phyloP scores from a whole-genome alignment of 352 stramenopile species.

The Phytophthora cryptogea region DNA sequence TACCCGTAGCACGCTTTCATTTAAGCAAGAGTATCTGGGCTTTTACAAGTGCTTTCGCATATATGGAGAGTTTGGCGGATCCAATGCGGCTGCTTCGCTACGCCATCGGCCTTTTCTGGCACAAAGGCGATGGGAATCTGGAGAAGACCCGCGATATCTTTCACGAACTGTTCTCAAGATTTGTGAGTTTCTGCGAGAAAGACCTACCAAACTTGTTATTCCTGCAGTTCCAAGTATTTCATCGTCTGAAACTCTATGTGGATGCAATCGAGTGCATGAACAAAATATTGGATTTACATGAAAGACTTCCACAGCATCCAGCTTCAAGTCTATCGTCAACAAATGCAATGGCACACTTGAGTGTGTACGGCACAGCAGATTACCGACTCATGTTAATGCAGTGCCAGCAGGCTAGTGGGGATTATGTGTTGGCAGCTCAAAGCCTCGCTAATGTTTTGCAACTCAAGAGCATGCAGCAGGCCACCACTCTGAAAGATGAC shows the following conservation, averaged over 20 bases:
- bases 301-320: neutral
- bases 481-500: conserved; percentile 43
- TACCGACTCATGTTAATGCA: conserved; percentile 74
- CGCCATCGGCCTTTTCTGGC: conserved; percentile 66
- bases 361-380: conserved; percentile 44
- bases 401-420: conserved; percentile 60
- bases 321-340: conserved; percentile 3
- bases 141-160: conserved; percentile 65
- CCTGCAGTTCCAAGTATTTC: conserved; percentile 67
- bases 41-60: conserved; percentile 65
- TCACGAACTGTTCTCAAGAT: conserved; percentile 55
- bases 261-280: conserved; percentile 60
- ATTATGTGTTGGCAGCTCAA: conserved; percentile 55
- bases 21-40: conserved; percentile 53
- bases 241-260: conserved; percentile 50
- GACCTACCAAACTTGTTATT: conserved; percentile 60
- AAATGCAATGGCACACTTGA: conserved; percentile 8
- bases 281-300: conserved; percentile 38
- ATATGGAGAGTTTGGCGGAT: conserved; percentile 63
- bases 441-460: conserved; percentile 53
- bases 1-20: conserved; percentile 56
- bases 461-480: conserved; percentile 31
- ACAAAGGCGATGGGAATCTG: conserved; percentile 46
- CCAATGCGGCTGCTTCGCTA: conserved; percentile 66
- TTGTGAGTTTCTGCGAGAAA: conserved; percentile 66